Base-by-base conservation (phyloP, 441 rosid species). In the Erysimum cheiri region DNA sequence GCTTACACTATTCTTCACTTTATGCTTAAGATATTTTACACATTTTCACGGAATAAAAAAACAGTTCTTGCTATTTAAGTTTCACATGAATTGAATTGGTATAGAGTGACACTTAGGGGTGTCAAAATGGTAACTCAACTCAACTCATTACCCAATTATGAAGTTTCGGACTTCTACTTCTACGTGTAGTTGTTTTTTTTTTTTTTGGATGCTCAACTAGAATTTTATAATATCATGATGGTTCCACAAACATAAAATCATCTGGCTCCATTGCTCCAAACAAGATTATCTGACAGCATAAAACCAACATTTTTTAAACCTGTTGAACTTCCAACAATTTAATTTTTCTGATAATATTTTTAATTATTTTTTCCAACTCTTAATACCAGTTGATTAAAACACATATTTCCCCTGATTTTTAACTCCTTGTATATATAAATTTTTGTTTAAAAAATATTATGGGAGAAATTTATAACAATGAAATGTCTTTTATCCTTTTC, bases 1-100 rank as follows among this genome's bases (percentile, higher is more conserved):
- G 12, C 24, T 50, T 40, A 31, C 60, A 41, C 54, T 59, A 29
- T 70, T 3, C 31, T 41, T 53, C 46, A 56, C 64, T 67, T 56
- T 55, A 22, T 67, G 15, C 46, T 55, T 48, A 32, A 33, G 10
- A 62, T 6, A 10, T 29, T 24, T 14, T 14, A 13, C 28, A 22
- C 28, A 56, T 44, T 14, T 4, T 46, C 29, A 57, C 26, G 46
- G 24, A 31, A 17, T 14, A 19, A 33, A 9, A 3, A 19, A 31
- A 15, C 17, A 44, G 14, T 12, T 55, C 32, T 61, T 61, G 28
- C 6, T 28, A 60, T 28, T 41, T 46, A 5, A n/a, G 24, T 24
- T 60, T 41, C 8, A 8, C 12, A 40, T 26, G 33, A 40, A 26
- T 24, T 26, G 19, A 26, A n/a, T 24, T 14, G 32, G 12, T 40